Conservation (phyloP, 371 early-diverging fungal genomes). For the Saksenaea vasiformis region DNA sequence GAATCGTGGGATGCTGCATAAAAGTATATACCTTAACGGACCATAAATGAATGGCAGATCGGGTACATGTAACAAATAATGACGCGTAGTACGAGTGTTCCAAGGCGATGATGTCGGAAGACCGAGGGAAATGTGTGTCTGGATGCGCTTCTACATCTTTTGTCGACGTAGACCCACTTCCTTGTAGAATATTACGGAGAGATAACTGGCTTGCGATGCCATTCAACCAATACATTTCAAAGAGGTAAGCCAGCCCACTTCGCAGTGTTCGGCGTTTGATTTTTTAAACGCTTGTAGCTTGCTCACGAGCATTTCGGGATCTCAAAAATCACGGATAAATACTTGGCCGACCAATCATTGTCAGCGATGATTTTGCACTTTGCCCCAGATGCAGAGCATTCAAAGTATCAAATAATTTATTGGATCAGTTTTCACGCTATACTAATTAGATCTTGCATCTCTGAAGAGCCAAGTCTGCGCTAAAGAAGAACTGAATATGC, state of each 20-base stretch:
- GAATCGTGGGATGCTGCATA: background rate
- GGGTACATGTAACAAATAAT: constrained; percentile 45
- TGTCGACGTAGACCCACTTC: constrained; percentile 12
- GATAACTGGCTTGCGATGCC: constrained; percentile 51
- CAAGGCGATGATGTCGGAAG: constrained; percentile 31
- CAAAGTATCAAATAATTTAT: too few species aligned
- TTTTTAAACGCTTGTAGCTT: background rate
- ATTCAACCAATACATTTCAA: constrained; percentile 53
- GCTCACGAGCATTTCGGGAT: too few species aligned
- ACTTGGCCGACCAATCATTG: too few species aligned
- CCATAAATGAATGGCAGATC: constrained; percentile 44
- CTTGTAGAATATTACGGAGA: constrained; percentile 17
- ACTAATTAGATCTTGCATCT: too few species aligned
- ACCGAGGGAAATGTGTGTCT: constrained; percentile 15
- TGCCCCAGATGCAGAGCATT: too few species aligned
- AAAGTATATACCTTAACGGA: constrained; percentile 45
- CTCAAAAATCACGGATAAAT: too few species aligned
- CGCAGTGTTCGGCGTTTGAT: background rate
- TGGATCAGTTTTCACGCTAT: too few species aligned
- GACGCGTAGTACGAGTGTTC: constrained; percentile 46
- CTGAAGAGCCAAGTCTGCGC: too few species aligned
- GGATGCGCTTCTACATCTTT: constrained; percentile 15
- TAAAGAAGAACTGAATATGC: too few species aligned
- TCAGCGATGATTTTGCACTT: too few species aligned
- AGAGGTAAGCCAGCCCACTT: background rate